Base-by-base conservation (phyloP, 495 filamentous ascomycete genomes). In the Penicillium paxilli region DNA sequence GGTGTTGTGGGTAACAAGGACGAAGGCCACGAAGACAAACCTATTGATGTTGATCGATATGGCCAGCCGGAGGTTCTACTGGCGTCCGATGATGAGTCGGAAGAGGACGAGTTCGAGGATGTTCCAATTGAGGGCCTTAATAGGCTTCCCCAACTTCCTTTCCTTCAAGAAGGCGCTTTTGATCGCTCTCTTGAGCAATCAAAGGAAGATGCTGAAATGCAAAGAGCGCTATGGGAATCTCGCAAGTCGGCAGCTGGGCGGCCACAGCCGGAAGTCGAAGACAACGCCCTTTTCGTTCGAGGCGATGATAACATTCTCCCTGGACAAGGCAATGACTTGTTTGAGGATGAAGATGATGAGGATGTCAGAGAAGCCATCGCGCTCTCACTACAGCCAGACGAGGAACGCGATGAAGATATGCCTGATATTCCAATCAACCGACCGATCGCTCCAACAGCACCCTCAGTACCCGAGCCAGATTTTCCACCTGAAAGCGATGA, bases 61-160 rank as follows among this genome's bases (percentile, higher is more conserved):
- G 87, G 84, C 17, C 57, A 63, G 28, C 66, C 65, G 21, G 71
- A 76, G 5, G 44, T 66, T 10, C 69, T 83, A 19, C 79, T 83
- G 41, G 80, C 75, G 1, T 67, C 64, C 28, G 78, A 85, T 45
- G 71, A 74, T 6, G 74, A 74, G 42, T 77, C 81, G 2, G 79
- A 82, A 20, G 80, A 84, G 3, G 89, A 89, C 16, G 84, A 80
- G 23, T 98, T 98, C 63, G 94, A 98, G 67, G 94, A 98, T 71
- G 89, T 98, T 12, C 94, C 94, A 2, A 89, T 98, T 37, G 92
- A 95, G 67, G 94, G 94, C 2, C 59, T 98, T 23, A 98, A 98
- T 59, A 77, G 94, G 47, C 70, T 98, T 38, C 93, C 93, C 0
- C 96, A 88, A 58, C 60, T 78, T 52, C 59, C 67, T 38, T 67